Conservation (phyloP, 177 flowering plant species). For the Vitis hybrid region DNA sequence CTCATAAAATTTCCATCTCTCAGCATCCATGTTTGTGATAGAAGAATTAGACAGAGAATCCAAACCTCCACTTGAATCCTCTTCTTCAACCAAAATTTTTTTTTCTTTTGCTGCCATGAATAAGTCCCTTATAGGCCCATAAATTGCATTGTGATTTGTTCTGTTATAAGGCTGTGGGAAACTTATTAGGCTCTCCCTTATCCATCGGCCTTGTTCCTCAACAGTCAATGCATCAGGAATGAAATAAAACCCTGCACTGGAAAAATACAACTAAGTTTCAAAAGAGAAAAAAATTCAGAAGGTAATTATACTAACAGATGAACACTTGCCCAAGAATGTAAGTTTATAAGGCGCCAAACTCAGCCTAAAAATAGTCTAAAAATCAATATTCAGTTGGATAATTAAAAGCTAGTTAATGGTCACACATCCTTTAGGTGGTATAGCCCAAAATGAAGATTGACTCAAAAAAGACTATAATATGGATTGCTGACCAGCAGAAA, state of each 20-base stretch:
- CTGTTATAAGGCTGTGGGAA: conserved; percentile 97
- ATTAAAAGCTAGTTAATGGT: no score
- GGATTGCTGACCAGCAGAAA: no score
- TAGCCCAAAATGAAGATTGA: no score
- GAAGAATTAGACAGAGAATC: conserved; percentile 14
- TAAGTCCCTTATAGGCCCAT: conserved; percentile 68
- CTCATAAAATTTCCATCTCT: conserved; percentile 50
- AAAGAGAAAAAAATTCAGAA: not conserved
- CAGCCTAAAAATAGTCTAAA: no score
- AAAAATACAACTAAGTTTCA: conserved; percentile 6
- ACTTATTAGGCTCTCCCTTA: conserved; percentile 70
- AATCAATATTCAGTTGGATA: no score
- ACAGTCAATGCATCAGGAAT: conserved; percentile 80
- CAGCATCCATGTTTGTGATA: conserved; percentile 20
- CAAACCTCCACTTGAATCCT: conserved; percentile 14
- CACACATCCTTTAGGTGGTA: no score
- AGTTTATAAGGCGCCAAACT: no score
- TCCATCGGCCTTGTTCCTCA: conserved; percentile 83
- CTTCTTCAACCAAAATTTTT: conserved; percentile 51
- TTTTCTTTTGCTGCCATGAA: conserved; percentile 58
- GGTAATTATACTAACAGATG: not conserved
- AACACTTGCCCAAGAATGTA: not conserved
- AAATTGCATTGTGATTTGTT: conserved; percentile 86
- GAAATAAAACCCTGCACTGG: conserved; percentile 79
- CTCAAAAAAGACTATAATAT: no score